Percentiles rank a stretch among this genome's conserved stretches.
Evolutionary conservation across 2,329 filamentous ascomycete species (phyloP).

Genomic region (Claviceps purpurea): DNA sequence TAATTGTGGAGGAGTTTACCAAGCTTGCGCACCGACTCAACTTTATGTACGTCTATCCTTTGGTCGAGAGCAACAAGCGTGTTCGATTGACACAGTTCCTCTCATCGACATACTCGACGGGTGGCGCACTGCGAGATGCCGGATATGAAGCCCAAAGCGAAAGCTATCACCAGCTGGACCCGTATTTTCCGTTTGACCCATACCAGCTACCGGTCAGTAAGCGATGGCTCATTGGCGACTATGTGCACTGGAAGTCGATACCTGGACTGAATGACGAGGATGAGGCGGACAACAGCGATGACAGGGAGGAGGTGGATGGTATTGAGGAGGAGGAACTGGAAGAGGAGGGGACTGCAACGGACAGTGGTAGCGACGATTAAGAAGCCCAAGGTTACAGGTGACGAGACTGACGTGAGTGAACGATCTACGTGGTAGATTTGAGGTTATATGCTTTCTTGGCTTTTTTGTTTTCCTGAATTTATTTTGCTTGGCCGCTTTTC

Average conservation of each 20-base stretch:
- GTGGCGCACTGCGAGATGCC: conserved; percentile 39
- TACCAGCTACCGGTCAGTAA: conserved; percentile 82
- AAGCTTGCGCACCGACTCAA: conserved; percentile 73
- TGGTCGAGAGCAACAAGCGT: conserved; percentile 86
- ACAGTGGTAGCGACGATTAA: conserved; percentile 30
- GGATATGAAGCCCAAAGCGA: conserved; percentile 47
- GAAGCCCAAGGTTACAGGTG: conserved; percentile 13
- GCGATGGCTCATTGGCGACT: conserved; percentile 75
- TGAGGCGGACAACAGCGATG: conserved; percentile 40
- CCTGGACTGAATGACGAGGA: conserved; percentile 51
- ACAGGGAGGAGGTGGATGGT: conserved; percentile 34
- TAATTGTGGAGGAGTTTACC: conserved; percentile 85
- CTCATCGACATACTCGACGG: conserved; percentile 40
- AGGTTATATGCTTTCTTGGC: conserved; percentile 2
- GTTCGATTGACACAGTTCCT: conserved; percentile 64
- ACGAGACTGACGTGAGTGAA: not conserved
- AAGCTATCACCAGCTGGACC: conserved; percentile 72
- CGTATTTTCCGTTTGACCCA: conserved; percentile 95
- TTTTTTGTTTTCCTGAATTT: not conserved
- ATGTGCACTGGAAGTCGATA: conserved; percentile 66
- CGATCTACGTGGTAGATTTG: not conserved
- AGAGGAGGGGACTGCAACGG: conserved; percentile 38
- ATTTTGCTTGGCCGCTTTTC: not conserved
- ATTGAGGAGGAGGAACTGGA: conserved; percentile 30
- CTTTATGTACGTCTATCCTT: conserved; percentile 78